Base-by-base conservation (phyloP, 2,329 filamentous ascomycete species). In the Trichothecium sympodiale region DNA sequence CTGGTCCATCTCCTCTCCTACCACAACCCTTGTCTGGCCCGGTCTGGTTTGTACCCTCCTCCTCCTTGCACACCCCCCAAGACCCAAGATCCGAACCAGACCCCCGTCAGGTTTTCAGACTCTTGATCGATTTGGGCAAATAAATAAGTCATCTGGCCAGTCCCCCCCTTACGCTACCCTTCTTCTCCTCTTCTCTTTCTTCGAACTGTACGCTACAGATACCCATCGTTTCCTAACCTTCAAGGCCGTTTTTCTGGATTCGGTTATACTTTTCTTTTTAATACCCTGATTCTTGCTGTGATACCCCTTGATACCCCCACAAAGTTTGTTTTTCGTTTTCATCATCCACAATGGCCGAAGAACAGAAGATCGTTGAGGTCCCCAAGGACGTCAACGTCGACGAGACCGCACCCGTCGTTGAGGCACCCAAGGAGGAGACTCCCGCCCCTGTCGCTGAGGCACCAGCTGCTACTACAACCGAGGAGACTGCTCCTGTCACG, bases 331-430 rank as follows among this genome's bases (percentile, higher is more conserved):
- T 54, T 57, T 57, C 50, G 56, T 54, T 58, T 58, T 50, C 34
- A 17, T 30, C 53, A 55, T 55, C 58, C 66, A 72, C 52, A 69
- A 85, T 85, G 80, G 77, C 82, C 65, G 80, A 85, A 55, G 69
- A 67, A 60, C 71, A 77, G 62, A 85, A 86, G 68, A 71, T 78
- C 56, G 67, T 73, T 51, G 77, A 78, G 59, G 65, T 67, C 59
- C 56, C 67, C 46, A 51, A 59, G 55, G 72, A 75, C 47, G 59
- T 65, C 46, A 63, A 64, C 63, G 56, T 63, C 41, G 59, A 55
- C 35, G 57, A 57, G 42, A 47, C 49, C 37, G 43, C 43, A 20
- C 40, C 54, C 29, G 41, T 46, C 26, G 49, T 23, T 18, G 55
- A 39, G 37, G 27, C 38, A 27, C 16, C 56, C 40, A 57, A 57